These are phyloP conservation scores for Hirsutella rhossiliensis DNA, from an alignment of 2,329 filamentous ascomycete species.

Conservation along the genomic window DNA sequence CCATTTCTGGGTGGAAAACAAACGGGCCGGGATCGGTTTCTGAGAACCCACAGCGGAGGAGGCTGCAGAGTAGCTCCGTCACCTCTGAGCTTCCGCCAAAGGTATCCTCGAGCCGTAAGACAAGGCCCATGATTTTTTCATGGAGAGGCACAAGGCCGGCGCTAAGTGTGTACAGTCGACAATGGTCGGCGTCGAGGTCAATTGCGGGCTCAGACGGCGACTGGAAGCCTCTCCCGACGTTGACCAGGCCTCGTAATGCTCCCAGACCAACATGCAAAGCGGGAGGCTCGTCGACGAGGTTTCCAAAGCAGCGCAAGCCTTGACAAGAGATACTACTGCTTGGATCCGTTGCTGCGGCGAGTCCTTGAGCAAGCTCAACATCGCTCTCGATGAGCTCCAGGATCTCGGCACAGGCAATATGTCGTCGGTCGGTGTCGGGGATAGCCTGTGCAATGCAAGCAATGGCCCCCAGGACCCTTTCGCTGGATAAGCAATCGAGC, in stretches of 20 bases:
- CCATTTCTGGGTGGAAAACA: constrained; percentile 54
- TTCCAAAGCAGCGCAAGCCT: constrained; percentile 13
- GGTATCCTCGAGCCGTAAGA: constrained; percentile 33
- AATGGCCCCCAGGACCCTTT: constrained; percentile 62
- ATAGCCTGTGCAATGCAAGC: constrained; percentile 65
- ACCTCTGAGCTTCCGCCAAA: constrained; percentile 54
- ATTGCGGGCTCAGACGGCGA: constrained; percentile 53
- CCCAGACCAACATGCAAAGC: constrained; percentile 35
- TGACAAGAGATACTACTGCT: constrained; percentile 11
- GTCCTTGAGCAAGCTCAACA: constrained; percentile 15
- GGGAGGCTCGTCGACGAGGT: constrained; percentile 27
- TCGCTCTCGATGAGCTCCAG: constrained; percentile 52
- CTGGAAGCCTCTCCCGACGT: constrained; percentile 62
- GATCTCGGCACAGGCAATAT: constrained; percentile 42
- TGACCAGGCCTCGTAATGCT: constrained; percentile 55
- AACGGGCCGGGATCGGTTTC: constrained; percentile 67
- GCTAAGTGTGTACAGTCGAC: neutral
- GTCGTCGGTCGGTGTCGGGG: constrained; percentile 40
- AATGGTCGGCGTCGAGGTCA: constrained; percentile 46
- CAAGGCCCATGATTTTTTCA: constrained; percentile 30
- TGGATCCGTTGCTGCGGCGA: constrained; percentile 6
- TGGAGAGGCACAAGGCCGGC: constrained; percentile 25
- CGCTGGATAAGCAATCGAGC: constrained; percentile 57
- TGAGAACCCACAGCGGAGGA: constrained; percentile 63
- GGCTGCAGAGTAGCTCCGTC: constrained; percentile 57